Base-by-base conservation (phyloP, 2,329 filamentous ascomycete genomes). In the Colletotrichum kahawae region DNA sequence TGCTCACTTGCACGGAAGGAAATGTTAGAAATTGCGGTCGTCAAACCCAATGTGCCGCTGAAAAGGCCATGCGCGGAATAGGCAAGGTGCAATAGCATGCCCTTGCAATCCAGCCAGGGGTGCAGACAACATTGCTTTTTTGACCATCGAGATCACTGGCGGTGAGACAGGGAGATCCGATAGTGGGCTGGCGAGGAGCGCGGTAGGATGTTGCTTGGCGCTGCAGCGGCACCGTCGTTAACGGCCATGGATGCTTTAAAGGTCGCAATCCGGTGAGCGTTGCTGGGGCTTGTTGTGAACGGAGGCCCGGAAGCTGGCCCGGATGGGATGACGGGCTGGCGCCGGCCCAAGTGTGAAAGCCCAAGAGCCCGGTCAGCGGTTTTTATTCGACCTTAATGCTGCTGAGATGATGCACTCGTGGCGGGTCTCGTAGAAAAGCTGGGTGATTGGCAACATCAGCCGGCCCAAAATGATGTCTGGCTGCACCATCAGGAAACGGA, bases 81-180 rank as follows among this genome's bases (percentile, higher is more conserved):
- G 64, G 62, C 62, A 59, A 68, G 69, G 73, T 73, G 73, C 34
- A 62, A 24, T 33, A 75, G 70, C 29, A 59, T 59, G 69, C 69
- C 73, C 73, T 68, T 75, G 73, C 69, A 67, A 59, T 56, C 69
- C 56, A 59, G 72, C 72, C 48, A 71, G 73, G 72, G 73, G 48
- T 56, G 33, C n/a, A n/a, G 21, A 48, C 18, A 63, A 33, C 31
- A 72, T 72, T 72, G 69, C 69, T 72, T 68, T 68, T 67, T 70
- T 24, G 63, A 38, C 43, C 73, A 73, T 18, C 29, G 56, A 60
- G 63, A 68, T 68, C 56, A 63, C 29, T 9, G 62, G 73, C 69
- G 73, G 73, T 73, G 73, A 75, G 73, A 72, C 73, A 68, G 29
- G 38, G 24, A 71, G 24, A 72, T 67, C n/a, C 57, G 56, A 59